These are phyloP conservation scores for Apiospora phragmitis DNA, from an alignment of 2,329 filamentous ascomycete species.

Conservation along the genomic window DNA sequence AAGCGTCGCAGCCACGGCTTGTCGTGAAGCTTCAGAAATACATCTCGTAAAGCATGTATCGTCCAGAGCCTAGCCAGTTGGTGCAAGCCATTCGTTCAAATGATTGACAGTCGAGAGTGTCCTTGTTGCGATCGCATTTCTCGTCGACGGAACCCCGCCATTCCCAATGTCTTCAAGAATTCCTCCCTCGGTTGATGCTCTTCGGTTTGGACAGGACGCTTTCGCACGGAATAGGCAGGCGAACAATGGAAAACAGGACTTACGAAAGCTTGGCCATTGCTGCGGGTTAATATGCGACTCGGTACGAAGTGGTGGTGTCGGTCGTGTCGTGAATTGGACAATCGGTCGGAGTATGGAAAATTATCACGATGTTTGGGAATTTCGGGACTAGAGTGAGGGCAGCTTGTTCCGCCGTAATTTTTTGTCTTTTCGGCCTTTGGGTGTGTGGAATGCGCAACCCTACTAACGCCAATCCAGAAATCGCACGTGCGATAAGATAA, in stretches of 20 bases:
- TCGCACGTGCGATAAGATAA: constrained; percentile 16
- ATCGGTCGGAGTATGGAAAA: constrained; percentile 8
- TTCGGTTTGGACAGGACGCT: not conserved
- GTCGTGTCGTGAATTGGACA: constrained; percentile 10
- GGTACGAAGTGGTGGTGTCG: constrained; percentile 15
- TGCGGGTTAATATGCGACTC: constrained; percentile 38
- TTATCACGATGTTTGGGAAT: constrained; percentile 9
- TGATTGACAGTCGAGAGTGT: not conserved
- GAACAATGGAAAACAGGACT: constrained; percentile 34
- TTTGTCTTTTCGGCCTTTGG: constrained; percentile 10
- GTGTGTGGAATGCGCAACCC: constrained; percentile 11
- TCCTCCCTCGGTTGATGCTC: constrained; percentile 6
- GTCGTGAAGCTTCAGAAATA: not conserved
- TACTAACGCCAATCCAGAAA: not conserved
- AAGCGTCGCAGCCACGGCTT: not conserved
- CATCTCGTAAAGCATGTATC: not conserved
- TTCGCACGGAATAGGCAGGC: not conserved
- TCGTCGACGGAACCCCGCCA: not conserved
- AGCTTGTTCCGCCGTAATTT: constrained; percentile 13
- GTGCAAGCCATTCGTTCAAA: not conserved
- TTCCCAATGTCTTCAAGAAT: not conserved
- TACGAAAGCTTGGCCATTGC: constrained; percentile 67
- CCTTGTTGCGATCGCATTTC: not conserved
- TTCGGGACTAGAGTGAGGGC: constrained; percentile 7
- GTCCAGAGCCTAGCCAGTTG: not conserved